Percentiles rank a stretch among this genome's conserved stretches.
phyloP scores from a whole-genome alignment of 2,329 filamentous ascomycete species.

The Calonectria ilicicola region DNA sequence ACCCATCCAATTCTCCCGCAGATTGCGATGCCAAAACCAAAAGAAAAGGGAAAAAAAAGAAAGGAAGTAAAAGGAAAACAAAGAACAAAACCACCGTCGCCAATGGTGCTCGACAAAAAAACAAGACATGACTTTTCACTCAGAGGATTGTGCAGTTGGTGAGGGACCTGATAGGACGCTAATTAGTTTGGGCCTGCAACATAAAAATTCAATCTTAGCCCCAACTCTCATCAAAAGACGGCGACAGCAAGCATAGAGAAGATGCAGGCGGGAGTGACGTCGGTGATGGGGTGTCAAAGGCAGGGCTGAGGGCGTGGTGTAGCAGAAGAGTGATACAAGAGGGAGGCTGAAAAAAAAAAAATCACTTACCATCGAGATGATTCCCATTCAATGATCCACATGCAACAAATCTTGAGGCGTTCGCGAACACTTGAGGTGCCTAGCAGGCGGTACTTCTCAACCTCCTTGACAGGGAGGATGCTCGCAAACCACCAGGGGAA shows the following conservation, averaged over 20 bases:
- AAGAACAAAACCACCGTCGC: constrained; percentile 30
- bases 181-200: constrained; percentile 43
- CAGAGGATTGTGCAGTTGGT: constrained; percentile 48
- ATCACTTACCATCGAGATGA: constrained; percentile 76
- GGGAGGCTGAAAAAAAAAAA: too few species aligned
- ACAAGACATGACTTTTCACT: constrained; percentile 30
- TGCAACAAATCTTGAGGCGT: constrained; percentile 83
- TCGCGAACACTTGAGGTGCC: constrained; percentile 81
- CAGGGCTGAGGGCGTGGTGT: not conserved
- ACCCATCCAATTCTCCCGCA: constrained; percentile 4
- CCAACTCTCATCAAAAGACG: constrained; percentile 24
- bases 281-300: not conserved
- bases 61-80: not conserved
- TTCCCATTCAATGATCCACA: constrained; percentile 82
- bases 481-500: constrained; percentile 95
- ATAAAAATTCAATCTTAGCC: constrained; percentile 35
- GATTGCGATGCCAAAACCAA: not conserved
- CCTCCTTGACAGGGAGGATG: constrained; percentile 80
- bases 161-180: constrained; percentile 45
- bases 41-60: not conserved
- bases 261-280: not conserved
- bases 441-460: constrained; percentile 83
- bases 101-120: constrained; percentile 30
- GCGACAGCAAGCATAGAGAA: constrained; percentile 8
- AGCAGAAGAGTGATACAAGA: not conserved